Evolutionary conservation across 208 protist species (phyloP).

Genomic region (Eutreptiella sp.): DNA sequence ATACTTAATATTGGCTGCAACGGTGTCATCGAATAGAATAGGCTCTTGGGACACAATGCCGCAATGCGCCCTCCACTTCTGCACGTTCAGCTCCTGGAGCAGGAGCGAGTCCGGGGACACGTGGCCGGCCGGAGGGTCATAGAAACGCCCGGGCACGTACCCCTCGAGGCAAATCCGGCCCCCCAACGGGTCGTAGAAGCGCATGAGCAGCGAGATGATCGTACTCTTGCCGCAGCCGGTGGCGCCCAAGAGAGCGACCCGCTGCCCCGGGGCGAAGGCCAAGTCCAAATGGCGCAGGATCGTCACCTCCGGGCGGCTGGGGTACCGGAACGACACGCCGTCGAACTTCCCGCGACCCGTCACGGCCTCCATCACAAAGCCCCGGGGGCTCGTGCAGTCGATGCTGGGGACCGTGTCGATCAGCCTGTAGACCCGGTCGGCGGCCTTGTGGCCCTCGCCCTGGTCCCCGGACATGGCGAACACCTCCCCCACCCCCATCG

Average conservation of each 20-base stretch:
- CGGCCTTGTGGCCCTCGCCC: no score
- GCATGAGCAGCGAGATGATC: constrained; percentile 65
- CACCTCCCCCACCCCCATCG: constrained; percentile 53
- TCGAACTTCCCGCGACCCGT: no score
- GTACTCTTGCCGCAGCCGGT: constrained; percentile 72
- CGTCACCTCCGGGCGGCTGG: constrained; percentile 61
- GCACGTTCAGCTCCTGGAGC: no score
- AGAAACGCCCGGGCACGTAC: constrained; percentile 49
- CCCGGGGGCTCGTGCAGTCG: no score
- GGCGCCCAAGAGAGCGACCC: constrained; percentile 68
- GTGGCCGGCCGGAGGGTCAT: constrained; percentile 56
- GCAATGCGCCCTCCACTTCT: no score
- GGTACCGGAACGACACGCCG: constrained; percentile 70
- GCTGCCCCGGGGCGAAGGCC: constrained; percentile 50
- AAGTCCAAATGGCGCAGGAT: constrained; percentile 62
- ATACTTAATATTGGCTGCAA: constrained; percentile 16
- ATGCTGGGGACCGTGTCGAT: no score
- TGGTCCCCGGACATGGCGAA: no score
- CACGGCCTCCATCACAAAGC: no score
- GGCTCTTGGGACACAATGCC: constrained; percentile 16
- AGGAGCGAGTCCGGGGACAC: constrained; percentile 74
- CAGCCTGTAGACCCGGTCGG: no score
- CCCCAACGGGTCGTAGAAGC: constrained; percentile 61
- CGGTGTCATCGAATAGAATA: neutral
- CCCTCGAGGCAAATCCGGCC: constrained; percentile 58